These are phyloP conservation scores for Tetrapisispora phaffii DNA, from an alignment of 805 yeast genomes.

Conservation along the genomic window DNA sequence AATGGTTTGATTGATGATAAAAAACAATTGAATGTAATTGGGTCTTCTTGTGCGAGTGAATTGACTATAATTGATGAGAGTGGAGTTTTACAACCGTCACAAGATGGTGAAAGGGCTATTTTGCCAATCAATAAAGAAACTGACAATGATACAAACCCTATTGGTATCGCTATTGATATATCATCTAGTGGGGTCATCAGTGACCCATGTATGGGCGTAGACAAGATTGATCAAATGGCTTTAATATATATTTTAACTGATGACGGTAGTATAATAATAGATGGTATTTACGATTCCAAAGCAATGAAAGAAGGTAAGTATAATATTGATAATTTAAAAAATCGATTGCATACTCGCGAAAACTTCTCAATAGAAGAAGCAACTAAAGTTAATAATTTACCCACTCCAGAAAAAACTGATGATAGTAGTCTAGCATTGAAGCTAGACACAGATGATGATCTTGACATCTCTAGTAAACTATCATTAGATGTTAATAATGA, in stretches of 20 bases:
- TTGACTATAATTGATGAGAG: constrained; percentile 36
- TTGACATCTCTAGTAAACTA: not conserved
- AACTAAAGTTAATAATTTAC: no score
- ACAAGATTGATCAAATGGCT: constrained; percentile 54
- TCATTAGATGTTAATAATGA: not conserved
- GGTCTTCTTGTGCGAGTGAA: constrained; percentile 60
- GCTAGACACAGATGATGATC: not conserved
- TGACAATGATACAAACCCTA: constrained; percentile 58
- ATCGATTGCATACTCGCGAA: not conserved
- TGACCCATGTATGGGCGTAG: constrained; percentile 51
- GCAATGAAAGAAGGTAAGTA: constrained; percentile 36
- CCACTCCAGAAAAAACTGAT: not conserved
- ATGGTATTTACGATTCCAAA: constrained; percentile 53
- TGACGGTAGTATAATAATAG: constrained; percentile 50
- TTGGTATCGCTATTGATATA: constrained; percentile 61
- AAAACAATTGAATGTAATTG: constrained; percentile 33
- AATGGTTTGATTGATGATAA: constrained; percentile 32
- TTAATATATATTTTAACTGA: constrained; percentile 52
- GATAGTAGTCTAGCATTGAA: not conserved
- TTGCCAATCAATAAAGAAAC: constrained; percentile 60
- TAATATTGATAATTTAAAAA: constrained; percentile 10
- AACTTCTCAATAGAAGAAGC: not conserved
- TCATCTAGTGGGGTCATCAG: constrained; percentile 34
- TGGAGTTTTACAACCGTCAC: constrained; percentile 38
- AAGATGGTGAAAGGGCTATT: constrained; percentile 64